Evolutionary conservation across 345 rosid species (phyloP).

Genomic region (Camelina laxa): DNA sequence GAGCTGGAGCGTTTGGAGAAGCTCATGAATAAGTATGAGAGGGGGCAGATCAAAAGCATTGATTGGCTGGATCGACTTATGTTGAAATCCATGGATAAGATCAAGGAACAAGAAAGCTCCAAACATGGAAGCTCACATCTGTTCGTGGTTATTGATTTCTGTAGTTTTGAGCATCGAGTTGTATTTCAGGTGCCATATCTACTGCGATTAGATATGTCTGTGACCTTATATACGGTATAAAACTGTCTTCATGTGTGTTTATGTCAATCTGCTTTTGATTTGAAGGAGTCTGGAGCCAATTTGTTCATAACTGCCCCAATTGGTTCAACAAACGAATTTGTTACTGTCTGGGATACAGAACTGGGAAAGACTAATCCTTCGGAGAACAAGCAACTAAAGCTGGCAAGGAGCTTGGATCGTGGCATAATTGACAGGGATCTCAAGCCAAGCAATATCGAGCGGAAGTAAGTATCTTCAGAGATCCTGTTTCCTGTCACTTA

Average conservation of each 20-base stretch:
- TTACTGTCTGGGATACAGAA: constrained; percentile 94
- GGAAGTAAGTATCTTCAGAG: constrained; percentile 66
- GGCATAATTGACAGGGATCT: constrained; percentile 98
- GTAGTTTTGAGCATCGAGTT: constrained; percentile 93
- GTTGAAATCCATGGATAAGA: constrained; percentile 78
- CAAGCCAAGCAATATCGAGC: constrained; percentile 79
- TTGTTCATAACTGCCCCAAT: constrained; percentile 82
- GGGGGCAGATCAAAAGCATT: constrained; percentile 82
- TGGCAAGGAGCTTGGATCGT: constrained; percentile 95
- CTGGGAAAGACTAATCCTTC: constrained; percentile 93
- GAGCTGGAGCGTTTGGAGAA: constrained; percentile 95
- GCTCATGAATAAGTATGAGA: constrained; percentile 87
- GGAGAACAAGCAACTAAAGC: constrained; percentile 96
- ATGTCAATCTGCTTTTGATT: constrained; percentile 29
- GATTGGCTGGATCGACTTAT: constrained; percentile 96
- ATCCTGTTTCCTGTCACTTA: constrained; percentile 7
- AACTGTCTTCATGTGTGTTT: too few relatives aligned
- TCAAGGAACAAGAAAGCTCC: constrained; percentile 76
- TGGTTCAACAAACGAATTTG: constrained; percentile 91
- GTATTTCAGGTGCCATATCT: constrained; percentile 76
- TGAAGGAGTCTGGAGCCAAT: constrained; percentile 90
- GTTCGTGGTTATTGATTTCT: constrained; percentile 85
- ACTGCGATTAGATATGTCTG: constrained; percentile 16
- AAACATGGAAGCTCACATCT: constrained; percentile 73
- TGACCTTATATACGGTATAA: neutral